phyloP scores from a whole-genome alignment of 495 filamentous ascomycete species.

The Lasiosphaeriaceae sp. region DNA sequence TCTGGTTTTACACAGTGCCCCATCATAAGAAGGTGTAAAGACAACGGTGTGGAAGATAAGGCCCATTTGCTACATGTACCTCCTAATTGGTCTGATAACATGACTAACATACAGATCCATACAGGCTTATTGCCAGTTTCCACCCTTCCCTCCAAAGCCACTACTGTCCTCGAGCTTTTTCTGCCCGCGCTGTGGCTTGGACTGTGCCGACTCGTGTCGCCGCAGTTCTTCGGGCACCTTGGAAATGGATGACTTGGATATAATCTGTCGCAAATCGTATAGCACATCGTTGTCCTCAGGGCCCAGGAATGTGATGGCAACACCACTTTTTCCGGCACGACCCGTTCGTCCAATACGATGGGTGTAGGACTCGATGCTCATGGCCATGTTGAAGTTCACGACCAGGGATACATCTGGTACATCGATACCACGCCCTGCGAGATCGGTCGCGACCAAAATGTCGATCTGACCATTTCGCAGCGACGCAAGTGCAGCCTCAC shows the following conservation, averaged over 20 bases:
- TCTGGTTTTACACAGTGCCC: no score
- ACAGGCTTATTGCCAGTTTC: conserved; percentile 18
- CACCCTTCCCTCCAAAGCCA: conserved; percentile 28
- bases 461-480: conserved; percentile 75
- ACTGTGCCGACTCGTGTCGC: conserved; percentile 92
- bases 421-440: conserved; percentile 97
- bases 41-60: no score
- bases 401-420: conserved; percentile 91
- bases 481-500: conserved; percentile 88
- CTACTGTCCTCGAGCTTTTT: conserved; percentile 29
- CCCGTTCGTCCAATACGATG: conserved; percentile 97
- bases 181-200: conserved; percentile 49
- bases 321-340: conserved; percentile 96
- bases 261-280: conserved; percentile 96
- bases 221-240: conserved; percentile 90
- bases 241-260: conserved; percentile 85
- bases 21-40: no score
- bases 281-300: conserved; percentile 89
- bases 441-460: conserved; percentile 94
- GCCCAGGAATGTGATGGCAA: conserved; percentile 93
- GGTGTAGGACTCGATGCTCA: conserved; percentile 89
- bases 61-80: no score
- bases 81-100: no score
- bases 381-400: conserved; percentile 99
- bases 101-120: neutral